Evolutionary conservation across 148 eudicot species (phyloP).

Genomic region (Vaccinium vitisidaea): DNA sequence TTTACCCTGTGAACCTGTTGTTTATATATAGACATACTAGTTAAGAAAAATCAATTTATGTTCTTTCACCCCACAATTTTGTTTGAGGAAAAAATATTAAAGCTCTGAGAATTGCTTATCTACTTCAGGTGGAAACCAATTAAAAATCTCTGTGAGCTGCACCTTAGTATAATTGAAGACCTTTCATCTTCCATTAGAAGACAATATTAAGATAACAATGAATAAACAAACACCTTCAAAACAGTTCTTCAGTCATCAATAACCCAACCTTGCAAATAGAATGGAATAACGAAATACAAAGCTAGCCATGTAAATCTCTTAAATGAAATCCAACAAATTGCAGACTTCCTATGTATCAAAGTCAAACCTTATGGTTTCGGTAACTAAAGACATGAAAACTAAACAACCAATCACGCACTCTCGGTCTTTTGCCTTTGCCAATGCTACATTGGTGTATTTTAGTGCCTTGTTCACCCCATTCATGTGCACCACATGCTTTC

Average conservation of each 20-base stretch:
- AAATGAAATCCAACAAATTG: background rate
- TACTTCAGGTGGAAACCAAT: constrained; percentile 1
- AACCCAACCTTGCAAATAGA: background rate
- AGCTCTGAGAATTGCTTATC: background rate
- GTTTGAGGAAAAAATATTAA: too few relatives aligned
- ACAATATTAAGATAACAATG: background rate
- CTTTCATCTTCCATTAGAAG: background rate
- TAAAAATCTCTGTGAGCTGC: background rate
- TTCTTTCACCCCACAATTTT: too few relatives aligned
- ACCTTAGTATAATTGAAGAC: background rate
- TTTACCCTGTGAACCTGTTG: background rate
- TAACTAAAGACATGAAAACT: background rate
- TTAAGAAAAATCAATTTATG: background rate
- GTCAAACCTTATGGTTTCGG: background rate
- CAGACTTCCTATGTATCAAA: background rate
- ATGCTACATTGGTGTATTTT: background rate
- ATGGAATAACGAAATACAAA: background rate
- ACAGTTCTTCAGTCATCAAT: background rate
- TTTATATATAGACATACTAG: background rate
- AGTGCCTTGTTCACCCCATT: background rate
- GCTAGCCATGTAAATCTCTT: background rate
- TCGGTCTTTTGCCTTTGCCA: background rate
- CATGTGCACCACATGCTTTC: background rate
- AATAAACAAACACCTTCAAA: background rate
- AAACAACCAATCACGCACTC: background rate